Evolutionary conservation across 1,139 yeast genomes (phyloP).

Genomic region (Lizanozyma gosingica): DNA sequence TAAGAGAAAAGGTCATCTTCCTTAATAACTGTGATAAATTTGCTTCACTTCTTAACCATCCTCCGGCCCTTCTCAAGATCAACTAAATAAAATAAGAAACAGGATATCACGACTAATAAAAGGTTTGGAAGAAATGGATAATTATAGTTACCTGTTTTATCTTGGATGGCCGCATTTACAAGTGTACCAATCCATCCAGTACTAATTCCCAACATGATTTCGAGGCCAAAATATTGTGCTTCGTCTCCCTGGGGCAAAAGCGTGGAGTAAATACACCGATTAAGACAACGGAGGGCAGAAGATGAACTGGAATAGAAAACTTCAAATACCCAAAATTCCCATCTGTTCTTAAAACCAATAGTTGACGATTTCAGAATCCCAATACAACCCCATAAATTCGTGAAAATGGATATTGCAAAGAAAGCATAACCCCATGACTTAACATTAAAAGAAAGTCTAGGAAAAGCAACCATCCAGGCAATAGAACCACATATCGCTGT

Average conservation of each 20-base stretch:
- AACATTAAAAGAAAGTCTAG: conserved; percentile 15
- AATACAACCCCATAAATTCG: conserved; percentile 36
- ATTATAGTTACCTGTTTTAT: conserved; percentile 29
- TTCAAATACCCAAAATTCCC: conserved; percentile 40
- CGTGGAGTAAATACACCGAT: conserved; percentile 30
- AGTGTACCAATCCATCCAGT: conserved; percentile 38
- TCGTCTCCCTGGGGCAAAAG: conserved; percentile 35
- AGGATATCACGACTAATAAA: no score
- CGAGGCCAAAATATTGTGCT: conserved; percentile 38
- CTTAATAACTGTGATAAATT: no score
- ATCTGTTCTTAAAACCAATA: conserved; percentile 34
- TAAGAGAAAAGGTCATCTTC: no score
- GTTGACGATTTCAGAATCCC: conserved; percentile 20
- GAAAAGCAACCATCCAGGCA: conserved; percentile 30
- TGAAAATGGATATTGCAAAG: conserved; percentile 19
- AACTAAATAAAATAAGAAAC: no score
- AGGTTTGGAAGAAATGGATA: conserved; percentile 33
- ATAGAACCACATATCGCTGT: conserved; percentile 29
- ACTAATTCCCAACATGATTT: conserved; percentile 33
- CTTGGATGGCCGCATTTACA: conserved; percentile 34
- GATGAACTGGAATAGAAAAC: conserved; percentile 27
- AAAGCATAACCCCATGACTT: conserved; percentile 30
- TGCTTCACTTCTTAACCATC: no score
- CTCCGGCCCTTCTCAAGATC: no score
- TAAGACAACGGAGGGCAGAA: conserved; percentile 29